Base-by-base conservation (phyloP, 2,329 filamentous ascomycete genomes). In the Penicillium corylophilum region DNA sequence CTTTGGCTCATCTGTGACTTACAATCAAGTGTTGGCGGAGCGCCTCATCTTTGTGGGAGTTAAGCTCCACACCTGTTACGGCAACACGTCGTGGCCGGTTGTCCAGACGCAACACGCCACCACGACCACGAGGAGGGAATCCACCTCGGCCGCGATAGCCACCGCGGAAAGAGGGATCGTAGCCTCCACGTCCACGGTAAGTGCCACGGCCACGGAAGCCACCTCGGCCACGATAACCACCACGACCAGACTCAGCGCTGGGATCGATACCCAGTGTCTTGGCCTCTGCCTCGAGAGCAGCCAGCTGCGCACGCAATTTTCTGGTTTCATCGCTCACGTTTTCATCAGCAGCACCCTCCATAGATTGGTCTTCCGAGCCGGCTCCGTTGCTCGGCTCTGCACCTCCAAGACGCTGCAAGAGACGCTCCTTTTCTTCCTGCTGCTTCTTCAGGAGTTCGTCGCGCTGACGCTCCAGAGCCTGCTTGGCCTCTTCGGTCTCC, bases 41-140 rank as follows among this genome's bases (percentile, higher is more conserved):
- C 5, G 78, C 77, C 60, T 83, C 81, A 51, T 85, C 82, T 59
- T 76, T 76, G 23, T 75, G 73, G 1, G 74, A 70, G 47, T 75
- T 74, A 44, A 74, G 71, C 59, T 72, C 72, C 26, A 80, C 74
- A 7, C 74, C 79, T 5, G 73, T 71, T 22, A 85, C 72, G 20
- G 75, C 75, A 40, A 85, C 72, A 44, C 78, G 75, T 58, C 76
- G 78, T 3, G 82, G 80, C 23, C 82, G 73, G 58, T 84, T 84
- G 61, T 85, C 82, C 5, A 85, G 72, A 55, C 81, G 74, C 60
- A 79, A 76, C 15, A 82, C 80, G 48, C 76, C 77, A 28, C 79
- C 77, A 23, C 75, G 75, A 16, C 72, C 68, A 31, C 72, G 68
- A 41, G 64, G 61, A 29, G 66, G 67, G 7, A 49, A 54, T n/a